Conservation (phyloP, 371 early-diverging fungal genomes). For the Mucor ambiguus region DNA sequence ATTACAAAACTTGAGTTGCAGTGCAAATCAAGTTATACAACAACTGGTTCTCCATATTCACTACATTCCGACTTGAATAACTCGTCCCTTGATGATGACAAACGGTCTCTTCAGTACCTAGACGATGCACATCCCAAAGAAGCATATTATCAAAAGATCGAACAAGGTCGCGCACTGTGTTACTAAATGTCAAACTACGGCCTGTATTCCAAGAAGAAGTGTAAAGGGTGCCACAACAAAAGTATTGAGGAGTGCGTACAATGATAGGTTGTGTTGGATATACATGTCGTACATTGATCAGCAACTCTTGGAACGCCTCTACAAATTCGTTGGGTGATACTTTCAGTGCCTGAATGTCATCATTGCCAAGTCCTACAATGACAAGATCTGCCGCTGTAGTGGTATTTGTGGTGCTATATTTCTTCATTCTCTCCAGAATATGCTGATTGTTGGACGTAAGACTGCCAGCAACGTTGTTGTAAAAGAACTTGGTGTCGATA, state of each 20-base stretch:
- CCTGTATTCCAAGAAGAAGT: slow-evolving; percentile 44
- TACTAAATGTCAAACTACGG: slow-evolving; percentile 39
- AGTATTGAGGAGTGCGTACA: slow-evolving; percentile 42
- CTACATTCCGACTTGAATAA: slow-evolving; percentile 38
- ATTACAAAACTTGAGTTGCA: background rate
- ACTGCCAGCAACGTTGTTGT: slow-evolving; percentile 21
- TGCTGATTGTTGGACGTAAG: slow-evolving; percentile 19
- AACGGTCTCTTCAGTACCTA: slow-evolving; percentile 37
- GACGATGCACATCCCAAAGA: slow-evolving; percentile 43
- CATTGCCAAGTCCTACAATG: slow-evolving; percentile 39
- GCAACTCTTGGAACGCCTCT: slow-evolving; percentile 17
- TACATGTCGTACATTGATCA: slow-evolving; percentile 22
- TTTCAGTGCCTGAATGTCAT: slow-evolving; percentile 27
- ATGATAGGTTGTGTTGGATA: slow-evolving; percentile 43
- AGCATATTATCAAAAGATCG: slow-evolving; percentile 12
- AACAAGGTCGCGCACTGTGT: slow-evolving; percentile 28
- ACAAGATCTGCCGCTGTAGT: slow-evolving; percentile 34
- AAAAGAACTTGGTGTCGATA: slow-evolving; percentile 35
- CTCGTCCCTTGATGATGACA: slow-evolving; percentile 25
- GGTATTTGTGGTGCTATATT: slow-evolving; percentile 2
- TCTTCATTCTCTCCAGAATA: background rate
- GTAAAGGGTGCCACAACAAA: slow-evolving; percentile 33
- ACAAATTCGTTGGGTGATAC: slow-evolving; percentile 33
- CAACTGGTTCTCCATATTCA: slow-evolving; percentile 42
- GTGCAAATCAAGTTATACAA: slow-evolving; percentile 39